Evolutionary conservation across 768 basidiomycete genomes (phyloP).

Genomic region (Gloeostereum incarnatum): DNA sequence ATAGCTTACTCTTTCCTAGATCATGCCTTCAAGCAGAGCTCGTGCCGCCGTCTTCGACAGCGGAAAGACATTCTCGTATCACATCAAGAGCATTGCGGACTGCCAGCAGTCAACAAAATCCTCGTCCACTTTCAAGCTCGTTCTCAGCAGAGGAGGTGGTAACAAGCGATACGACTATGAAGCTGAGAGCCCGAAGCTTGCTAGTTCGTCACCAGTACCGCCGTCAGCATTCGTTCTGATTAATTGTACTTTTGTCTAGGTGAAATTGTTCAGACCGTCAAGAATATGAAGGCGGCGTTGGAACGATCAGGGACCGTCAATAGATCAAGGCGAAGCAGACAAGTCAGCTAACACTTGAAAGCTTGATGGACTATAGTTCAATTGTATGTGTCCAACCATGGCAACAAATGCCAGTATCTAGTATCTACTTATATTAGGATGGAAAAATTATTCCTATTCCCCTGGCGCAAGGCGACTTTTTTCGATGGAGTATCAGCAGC

Average conservation of each 20-base stretch:
- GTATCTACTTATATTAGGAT: constrained; percentile 35
- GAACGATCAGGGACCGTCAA: constrained; percentile 59
- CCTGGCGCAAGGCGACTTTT: constrained; percentile 54
- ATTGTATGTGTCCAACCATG: too few relatives aligned
- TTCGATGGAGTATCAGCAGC: constrained; percentile 14
- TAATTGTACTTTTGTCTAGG: constrained; percentile 23
- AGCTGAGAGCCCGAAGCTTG: constrained; percentile 76
- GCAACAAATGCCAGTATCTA: too few relatives aligned
- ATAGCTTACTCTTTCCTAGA: constrained; percentile 31
- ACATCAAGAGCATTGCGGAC: constrained; percentile 77
- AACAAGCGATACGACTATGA: constrained; percentile 97
- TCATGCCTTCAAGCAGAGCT: constrained; percentile 68
- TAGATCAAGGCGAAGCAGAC: constrained; percentile 54
- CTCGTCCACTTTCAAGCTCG: constrained; percentile 80
- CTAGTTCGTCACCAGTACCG: constrained; percentile 39
- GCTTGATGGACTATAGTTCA: too few relatives aligned
- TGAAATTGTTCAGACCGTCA: constrained; percentile 73
- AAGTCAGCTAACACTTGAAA: too few relatives aligned
- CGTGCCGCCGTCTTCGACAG: constrained; percentile 69
- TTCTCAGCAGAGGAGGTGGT: constrained; percentile 63
- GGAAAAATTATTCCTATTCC: constrained; percentile 75
- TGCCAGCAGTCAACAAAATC: constrained; percentile 80
- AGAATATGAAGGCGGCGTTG: constrained; percentile 49
- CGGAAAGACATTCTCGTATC: constrained; percentile 87
- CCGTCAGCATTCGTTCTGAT: constrained; percentile 1